These are phyloP conservation scores for Fusarium nygamai DNA, from an alignment of 2,329 filamentous ascomycete genomes.

Conservation along the genomic window DNA sequence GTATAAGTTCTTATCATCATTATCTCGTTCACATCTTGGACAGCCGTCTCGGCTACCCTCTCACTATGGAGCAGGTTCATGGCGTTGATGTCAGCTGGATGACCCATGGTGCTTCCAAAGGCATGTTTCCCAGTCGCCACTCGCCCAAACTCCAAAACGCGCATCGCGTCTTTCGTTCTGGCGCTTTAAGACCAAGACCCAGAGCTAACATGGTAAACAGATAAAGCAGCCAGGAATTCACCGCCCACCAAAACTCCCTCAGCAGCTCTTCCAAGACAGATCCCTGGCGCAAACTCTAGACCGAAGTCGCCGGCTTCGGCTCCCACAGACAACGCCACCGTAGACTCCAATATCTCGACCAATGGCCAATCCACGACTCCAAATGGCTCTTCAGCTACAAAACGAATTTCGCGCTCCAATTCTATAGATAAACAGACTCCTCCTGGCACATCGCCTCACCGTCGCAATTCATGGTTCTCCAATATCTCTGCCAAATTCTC, in stretches of 20 bases:
- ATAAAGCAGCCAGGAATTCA: constrained; percentile 47
- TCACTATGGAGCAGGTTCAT: constrained; percentile 80
- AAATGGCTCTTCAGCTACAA: constrained; percentile 39
- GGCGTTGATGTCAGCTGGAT: constrained; percentile 92
- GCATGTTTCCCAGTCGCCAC: constrained; percentile 59
- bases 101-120: constrained; percentile 82
- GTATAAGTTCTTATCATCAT: constrained; percentile 11
- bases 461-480: constrained; percentile 89
- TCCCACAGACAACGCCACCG: constrained; percentile 29
- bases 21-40: constrained; percentile 1
- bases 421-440: constrained; percentile 49
- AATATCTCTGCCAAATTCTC: constrained; percentile 93
- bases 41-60: constrained; percentile 24
- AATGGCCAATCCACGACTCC: constrained; percentile 39
- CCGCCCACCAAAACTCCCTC: constrained; percentile 40
- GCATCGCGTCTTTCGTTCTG: constrained; percentile 4
- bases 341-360: constrained; percentile 25
- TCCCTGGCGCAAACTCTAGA: constrained; percentile 44
- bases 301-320: constrained; percentile 44
- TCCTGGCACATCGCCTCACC: constrained; percentile 53
- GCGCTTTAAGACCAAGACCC: background rate
- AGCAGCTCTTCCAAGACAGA: constrained; percentile 47
- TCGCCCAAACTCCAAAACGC: constrained; percentile 24
- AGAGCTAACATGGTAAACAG: constrained; percentile 28
- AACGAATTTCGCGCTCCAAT: constrained; percentile 46